Conservation (phyloP, 1,284 basidiomycete genomes). For the Mixia osmundae region DNA sequence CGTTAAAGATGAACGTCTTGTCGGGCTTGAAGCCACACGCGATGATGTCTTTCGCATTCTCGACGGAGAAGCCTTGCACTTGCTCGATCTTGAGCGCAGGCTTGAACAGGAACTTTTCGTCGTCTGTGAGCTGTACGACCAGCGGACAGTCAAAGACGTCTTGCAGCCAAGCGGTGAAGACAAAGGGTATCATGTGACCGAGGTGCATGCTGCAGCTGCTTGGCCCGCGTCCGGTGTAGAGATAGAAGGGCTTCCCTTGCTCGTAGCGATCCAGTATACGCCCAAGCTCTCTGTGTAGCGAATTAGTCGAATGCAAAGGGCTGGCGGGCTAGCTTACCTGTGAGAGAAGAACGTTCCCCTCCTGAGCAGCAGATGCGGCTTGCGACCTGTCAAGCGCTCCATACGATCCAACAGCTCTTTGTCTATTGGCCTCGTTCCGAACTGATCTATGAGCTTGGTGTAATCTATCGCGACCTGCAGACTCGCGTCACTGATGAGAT, state of each 20-base stretch:
- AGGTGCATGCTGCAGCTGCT: conserved; percentile 94
- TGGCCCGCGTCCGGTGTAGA: conserved; percentile 94
- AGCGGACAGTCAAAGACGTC: conserved; percentile 86
- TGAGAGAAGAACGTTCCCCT: conserved; percentile 96
- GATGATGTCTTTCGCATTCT: conserved; percentile 87
- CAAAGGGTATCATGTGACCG: conserved; percentile 91
- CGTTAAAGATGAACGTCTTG: conserved; percentile 92
- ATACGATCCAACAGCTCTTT: conserved; percentile 61
- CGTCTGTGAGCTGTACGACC: conserved; percentile 81
- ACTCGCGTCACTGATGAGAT: background rate
- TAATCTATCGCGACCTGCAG: conserved; percentile 51
- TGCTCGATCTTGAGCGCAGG: conserved; percentile 77
- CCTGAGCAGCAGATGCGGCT: conserved; percentile 72
- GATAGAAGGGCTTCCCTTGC: conserved; percentile 87
- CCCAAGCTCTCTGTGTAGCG: conserved; percentile 51
- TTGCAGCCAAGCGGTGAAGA: conserved; percentile 95
- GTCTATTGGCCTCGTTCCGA: conserved; percentile 70
- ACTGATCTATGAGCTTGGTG: conserved; percentile 80
- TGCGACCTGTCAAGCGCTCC: conserved; percentile 68
- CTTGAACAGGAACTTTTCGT: conserved; percentile 98
- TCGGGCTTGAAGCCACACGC: conserved; percentile 79
- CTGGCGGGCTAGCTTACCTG: conserved; percentile 33
- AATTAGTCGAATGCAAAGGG: background rate
- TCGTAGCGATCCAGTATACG: conserved; percentile 86
- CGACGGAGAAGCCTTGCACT: conserved; percentile 54